These are phyloP conservation scores for Heracleum sosnowskyi DNA, from an alignment of 129 eudicot genomes.

Conservation along the genomic window DNA sequence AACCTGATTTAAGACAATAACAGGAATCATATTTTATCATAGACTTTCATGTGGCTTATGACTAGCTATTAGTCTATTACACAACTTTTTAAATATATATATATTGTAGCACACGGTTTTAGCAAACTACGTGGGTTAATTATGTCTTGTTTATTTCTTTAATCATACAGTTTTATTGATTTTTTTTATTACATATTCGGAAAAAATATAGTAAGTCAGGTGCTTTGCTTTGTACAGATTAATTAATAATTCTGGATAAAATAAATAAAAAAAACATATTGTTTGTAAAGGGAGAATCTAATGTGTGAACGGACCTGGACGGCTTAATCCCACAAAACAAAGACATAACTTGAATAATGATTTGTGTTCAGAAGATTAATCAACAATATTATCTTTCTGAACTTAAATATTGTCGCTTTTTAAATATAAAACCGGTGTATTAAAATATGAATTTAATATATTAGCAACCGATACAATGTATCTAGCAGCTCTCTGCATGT, in stretches of 20 bases:
- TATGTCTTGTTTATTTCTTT: neutral
- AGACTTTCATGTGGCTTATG: neutral
- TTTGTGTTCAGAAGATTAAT: neutral
- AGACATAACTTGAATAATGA: neutral
- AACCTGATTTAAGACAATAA: constrained; percentile 1
- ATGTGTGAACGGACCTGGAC: too few species aligned
- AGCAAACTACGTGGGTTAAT: neutral
- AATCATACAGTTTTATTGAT: too few species aligned
- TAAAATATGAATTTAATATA: neutral
- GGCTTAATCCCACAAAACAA: too few species aligned
- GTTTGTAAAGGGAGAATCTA: too few species aligned
- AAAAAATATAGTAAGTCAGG: too few species aligned
- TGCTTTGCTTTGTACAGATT: too few species aligned
- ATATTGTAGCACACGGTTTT: constrained; percentile 6
- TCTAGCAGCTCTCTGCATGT: neutral
- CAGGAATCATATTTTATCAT: neutral
- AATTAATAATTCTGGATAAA: too few species aligned
- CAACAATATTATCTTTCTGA: neutral
- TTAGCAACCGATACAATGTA: neutral
- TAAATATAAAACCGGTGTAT: neutral
- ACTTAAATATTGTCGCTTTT: neutral
- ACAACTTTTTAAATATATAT: neutral
- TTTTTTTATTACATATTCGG: too few species aligned
- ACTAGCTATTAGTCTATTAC: neutral
- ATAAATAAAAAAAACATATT: too few species aligned